Evolutionary conservation across 2,329 filamentous ascomycete genomes (phyloP).

Genomic region (Cadophora sp.): DNA sequence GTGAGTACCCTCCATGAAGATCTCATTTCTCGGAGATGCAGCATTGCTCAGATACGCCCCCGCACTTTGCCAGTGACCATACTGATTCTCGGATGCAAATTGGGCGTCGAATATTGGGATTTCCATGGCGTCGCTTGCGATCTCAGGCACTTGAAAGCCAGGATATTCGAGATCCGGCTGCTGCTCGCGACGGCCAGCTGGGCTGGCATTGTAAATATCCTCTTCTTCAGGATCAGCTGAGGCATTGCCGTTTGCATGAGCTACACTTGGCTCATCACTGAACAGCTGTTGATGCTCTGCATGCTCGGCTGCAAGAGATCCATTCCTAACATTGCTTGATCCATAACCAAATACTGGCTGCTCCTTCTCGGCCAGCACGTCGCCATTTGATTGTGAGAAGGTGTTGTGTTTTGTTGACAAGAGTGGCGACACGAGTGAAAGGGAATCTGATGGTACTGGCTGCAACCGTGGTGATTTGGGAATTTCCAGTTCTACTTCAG

Average conservation of each 20-base stretch:
- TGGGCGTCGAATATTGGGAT: constrained; percentile 8
- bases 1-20: constrained; percentile 18
- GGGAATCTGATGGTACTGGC: constrained; percentile 39
- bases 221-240: constrained; percentile 3
- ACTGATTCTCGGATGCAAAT: constrained; percentile 29
- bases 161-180: constrained; percentile 1
- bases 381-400: constrained; percentile 2
- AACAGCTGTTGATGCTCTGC: background rate
- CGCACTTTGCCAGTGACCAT: constrained; percentile 34
- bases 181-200: constrained; percentile 20
- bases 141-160: constrained; percentile 13
- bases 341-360: background rate
- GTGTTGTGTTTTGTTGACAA: constrained; percentile 25
- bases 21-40: constrained; percentile 25
- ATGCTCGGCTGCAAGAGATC: background rate
- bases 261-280: background rate
- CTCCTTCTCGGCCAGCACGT: background rate
- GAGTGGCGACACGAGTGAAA: constrained; percentile 42
- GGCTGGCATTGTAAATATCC: constrained; percentile 33
- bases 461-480: constrained; percentile 37
- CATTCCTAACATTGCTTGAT: background rate
- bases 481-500: constrained; percentile 2
- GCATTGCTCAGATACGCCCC: constrained; percentile 24
- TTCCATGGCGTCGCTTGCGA: background rate
- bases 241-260: background rate